Base-by-base conservation (phyloP, 1,139 yeast genomes). In the Suhomyces panamericanus region DNA sequence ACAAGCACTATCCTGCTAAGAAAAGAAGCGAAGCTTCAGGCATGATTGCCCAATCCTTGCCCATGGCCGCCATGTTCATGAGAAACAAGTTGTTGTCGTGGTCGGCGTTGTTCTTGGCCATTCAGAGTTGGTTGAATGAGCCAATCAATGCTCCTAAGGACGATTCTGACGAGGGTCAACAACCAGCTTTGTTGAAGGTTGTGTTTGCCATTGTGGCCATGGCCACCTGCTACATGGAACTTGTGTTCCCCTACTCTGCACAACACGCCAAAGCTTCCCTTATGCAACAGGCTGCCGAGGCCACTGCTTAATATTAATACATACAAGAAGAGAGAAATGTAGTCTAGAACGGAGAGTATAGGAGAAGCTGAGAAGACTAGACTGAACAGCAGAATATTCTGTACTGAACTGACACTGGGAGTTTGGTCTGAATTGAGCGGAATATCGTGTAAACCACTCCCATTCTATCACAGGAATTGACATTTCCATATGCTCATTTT, bases 31-130 rank as follows among this genome's bases (percentile, higher is more conserved):
- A 77, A 40, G 71, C 75, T 14, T 59, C 76, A 3, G 67, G 75
- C 32, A 64, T 75, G 59, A 63, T 82, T 32, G 71, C 81, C 27
- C 86, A 81, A 60, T 71, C 84, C 15, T 75, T 81, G 67, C 87
- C 87, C 32, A 80, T 82, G 85, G 83, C 84, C 8, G 86, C 87
- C 37, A 80, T 82, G 82, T 75, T 77, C 59, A 64, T 76, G 70
- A 70, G 75, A 58, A 77, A 77, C 58, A 78, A 75, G 55, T 64
- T 79, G 60, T 67, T 80, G 54, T 71, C 83, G n/a, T 80, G 84
- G 84, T 67, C 80, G 4, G 66, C 83, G 13, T 59, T 79, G 39
- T 79, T 79, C 59, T 67, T 80, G 42, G 70, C 83, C 9, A 52
- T 79, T 24, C 83, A 78, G 58, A 56, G 76, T 4, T 78, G 60